Evolutionary conservation across 331 rosid genomes (phyloP), one percentile per base, ranked within the genome.

Genomic region (Cydonia oblonga): DNA sequence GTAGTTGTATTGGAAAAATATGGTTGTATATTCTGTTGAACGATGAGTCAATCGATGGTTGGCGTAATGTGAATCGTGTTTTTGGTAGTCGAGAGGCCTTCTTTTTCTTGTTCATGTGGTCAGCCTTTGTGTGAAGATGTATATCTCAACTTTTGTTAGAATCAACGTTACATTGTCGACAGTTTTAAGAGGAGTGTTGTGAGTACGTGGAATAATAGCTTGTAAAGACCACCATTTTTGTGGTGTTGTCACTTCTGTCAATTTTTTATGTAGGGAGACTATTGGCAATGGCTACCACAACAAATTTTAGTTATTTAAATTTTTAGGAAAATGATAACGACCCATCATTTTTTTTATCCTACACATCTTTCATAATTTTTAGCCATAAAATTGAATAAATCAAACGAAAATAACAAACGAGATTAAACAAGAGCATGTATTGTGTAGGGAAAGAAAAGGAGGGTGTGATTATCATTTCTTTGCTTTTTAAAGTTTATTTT

Each of bases 31-130:
- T 82, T 79, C 59, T 81, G 75, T 79, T 76, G 87, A 78, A 83
- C 81, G 77, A 83, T 64, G 85, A 69, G 82, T 85, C 78, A 32
- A 60, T 60, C 12, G 61, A 56, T 56, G 61, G 15, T 81, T 84
- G 91, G 89, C 80, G 78, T 75, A 70, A 76, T 76, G 87, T 84
- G 26, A 86, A 86, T 82, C 78, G 85, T 86, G 88, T 80, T 90
- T 90, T 92, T 86, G 92, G 88, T 84, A 86, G 92, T 78, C 64
- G 30, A 71, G 82, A 79, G 86, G 86, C 86, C 84, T 87, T 88
- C 81, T 86, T 89, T 83, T 53, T 13, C 32, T 68, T 79, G 49
- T 53, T 65, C 63, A 24, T 83, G 71, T 76, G 65, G 72, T 68
- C 79, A 71, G 81, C 70, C 42, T 14, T 64, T 61, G 81, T 79